phyloP scores from a whole-genome alignment of 345 rosid genomes.

The Erysimum cheiranthoides region DNA sequence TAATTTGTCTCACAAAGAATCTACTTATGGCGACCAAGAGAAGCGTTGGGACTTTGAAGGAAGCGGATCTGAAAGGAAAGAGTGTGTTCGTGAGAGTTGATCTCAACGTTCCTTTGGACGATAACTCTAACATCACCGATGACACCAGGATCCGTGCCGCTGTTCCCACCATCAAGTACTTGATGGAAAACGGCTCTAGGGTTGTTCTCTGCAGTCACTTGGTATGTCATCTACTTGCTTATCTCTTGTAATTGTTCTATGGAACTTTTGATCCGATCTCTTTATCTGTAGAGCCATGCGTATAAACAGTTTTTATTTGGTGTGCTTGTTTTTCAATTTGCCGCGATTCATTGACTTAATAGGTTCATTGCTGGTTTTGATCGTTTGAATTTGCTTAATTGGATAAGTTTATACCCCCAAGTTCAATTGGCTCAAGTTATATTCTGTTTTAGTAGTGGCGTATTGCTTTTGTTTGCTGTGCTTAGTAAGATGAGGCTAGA shows the following conservation, averaged over 20 bases:
- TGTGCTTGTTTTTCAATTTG: neutral
- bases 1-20: slow-evolving; percentile 44
- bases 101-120: slow-evolving; percentile 92
- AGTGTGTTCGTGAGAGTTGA: slow-evolving; percentile 94
- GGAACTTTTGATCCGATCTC: slow-evolving; percentile 15
- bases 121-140: slow-evolving; percentile 88
- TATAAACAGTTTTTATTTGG: neutral
- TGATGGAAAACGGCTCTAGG: slow-evolving; percentile 86
- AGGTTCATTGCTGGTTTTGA: neutral
- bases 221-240: slow-evolving; percentile 51
- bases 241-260: neutral
- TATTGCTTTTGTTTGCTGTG: neutral
- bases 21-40: slow-evolving; percentile 81
- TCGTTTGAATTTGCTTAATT: neutral
- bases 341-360: too few relatives aligned
- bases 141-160: slow-evolving; percentile 97
- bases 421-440: neutral
- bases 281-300: neutral
- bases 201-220: slow-evolving; percentile 96
- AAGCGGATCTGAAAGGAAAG: slow-evolving; percentile 90
- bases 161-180: slow-evolving; percentile 92
- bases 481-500: neutral
- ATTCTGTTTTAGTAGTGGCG: neutral
- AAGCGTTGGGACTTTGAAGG: slow-evolving; percentile 84
- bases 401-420: neutral